These are phyloP conservation scores for Colletotrichum plurivorum DNA, from an alignment of 2,329 filamentous ascomycete genomes.

Conservation along the genomic window DNA sequence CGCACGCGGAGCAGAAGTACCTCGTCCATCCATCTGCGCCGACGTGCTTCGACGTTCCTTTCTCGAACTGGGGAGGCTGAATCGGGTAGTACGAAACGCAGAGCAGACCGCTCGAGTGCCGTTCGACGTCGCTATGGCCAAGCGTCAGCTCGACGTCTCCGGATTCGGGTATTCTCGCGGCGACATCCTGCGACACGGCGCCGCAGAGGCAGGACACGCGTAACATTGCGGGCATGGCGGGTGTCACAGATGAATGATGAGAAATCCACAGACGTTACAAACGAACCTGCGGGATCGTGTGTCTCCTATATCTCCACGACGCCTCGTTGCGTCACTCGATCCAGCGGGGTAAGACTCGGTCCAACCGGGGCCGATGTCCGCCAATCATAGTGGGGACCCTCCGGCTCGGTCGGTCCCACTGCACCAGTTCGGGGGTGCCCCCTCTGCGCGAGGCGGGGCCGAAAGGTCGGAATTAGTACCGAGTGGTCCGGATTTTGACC, in stretches of 20 bases:
- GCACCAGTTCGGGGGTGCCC: too few relatives aligned
- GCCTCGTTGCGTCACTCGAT: neutral
- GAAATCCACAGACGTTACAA: neutral
- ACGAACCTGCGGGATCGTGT: neutral
- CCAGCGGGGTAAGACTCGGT: neutral
- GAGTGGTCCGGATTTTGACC: neutral
- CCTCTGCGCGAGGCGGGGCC: neutral
- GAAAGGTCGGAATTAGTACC: neutral
- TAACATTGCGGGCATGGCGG: neutral
- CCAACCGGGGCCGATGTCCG: constrained; percentile 1
- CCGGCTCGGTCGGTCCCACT: neutral
- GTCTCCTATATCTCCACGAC: neutral
- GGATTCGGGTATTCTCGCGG: neutral
- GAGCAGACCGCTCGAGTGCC: constrained; percentile 52
- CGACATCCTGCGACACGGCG: constrained; percentile 43
- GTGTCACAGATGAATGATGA: neutral
- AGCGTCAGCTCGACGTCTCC: constrained; percentile 41
- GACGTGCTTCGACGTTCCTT: constrained; percentile 38
- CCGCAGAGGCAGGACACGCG: constrained; percentile 48
- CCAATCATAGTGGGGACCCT: neutral
- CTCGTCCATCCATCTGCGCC: constrained; percentile 39
- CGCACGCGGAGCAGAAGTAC: constrained; percentile 58
- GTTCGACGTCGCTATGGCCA: constrained; percentile 51
- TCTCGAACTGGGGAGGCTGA: constrained; percentile 19
- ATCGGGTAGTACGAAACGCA: constrained; percentile 56